Conservation (phyloP, 2,329 filamentous ascomycete species). For the Meredithiella fracta region DNA sequence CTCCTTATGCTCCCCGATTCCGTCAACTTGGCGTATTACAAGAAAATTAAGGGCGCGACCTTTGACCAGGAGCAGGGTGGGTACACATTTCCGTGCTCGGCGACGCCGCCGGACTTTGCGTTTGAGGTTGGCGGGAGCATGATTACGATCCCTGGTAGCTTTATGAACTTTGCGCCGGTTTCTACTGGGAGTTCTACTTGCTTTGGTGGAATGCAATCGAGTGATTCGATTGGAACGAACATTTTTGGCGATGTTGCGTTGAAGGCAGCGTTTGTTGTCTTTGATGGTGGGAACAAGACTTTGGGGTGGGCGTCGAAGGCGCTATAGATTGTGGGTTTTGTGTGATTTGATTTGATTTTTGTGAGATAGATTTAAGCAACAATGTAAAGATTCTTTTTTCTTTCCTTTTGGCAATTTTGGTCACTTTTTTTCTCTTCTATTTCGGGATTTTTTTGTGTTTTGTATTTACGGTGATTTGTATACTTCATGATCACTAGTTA, state of each 20-base stretch:
- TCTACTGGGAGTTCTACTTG: slow-evolving; percentile 36
- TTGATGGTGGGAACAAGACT: slow-evolving; percentile 38
- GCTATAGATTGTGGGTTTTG: background rate
- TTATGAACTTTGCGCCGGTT: slow-evolving; percentile 33
- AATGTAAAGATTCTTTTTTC: background rate
- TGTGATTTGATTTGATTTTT: background rate
- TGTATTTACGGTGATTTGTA: no score
- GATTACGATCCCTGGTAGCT: slow-evolving; percentile 37
- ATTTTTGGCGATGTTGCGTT: slow-evolving; percentile 49
- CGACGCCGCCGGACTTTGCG: slow-evolving; percentile 30
- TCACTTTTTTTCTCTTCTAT: background rate
- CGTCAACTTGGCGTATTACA: slow-evolving; percentile 34
- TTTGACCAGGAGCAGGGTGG: slow-evolving; percentile 27
- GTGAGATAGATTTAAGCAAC: background rate
- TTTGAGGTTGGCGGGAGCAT: slow-evolving; percentile 43
- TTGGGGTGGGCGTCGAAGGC: slow-evolving; percentile 22
- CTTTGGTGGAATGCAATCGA: slow-evolving; percentile 52
- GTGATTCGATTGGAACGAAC: slow-evolving; percentile 26
- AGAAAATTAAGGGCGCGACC: slow-evolving; percentile 27
- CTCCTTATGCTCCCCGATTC: slow-evolving; percentile 41
- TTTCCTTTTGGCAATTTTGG: background rate
- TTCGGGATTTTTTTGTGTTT: background rate
- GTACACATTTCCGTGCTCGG: slow-evolving; percentile 31
- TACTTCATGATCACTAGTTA: no score
- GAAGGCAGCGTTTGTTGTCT: slow-evolving; percentile 43